Percentiles rank a stretch among this genome's conserved stretches.
These are phyloP conservation scores for Botrytis sinoallii DNA, from an alignment of 2,329 filamentous ascomycete genomes.

Conservation along the genomic window DNA sequence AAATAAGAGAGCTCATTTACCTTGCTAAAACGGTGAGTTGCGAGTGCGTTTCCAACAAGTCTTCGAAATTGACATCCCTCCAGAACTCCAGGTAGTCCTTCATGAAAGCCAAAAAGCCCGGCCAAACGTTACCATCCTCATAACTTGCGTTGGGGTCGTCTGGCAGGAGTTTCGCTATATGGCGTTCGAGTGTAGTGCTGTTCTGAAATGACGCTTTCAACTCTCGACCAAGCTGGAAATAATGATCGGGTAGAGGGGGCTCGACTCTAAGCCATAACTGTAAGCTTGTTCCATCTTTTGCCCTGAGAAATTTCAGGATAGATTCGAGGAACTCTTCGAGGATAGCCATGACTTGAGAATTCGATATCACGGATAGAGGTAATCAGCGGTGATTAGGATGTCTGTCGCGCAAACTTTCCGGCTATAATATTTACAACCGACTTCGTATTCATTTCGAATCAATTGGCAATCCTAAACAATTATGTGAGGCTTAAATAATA, in stretches of 20 bases:
- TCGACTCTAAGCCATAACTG: conserved; percentile 73
- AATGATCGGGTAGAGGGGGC: conserved; percentile 64
- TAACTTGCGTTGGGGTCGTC: conserved; percentile 62
- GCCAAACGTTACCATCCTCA: conserved; percentile 67
- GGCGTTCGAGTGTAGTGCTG: conserved; percentile 54
- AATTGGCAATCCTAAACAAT: background rate
- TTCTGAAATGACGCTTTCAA: conserved; percentile 55
- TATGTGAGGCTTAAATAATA: background rate
- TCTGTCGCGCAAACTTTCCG: no score
- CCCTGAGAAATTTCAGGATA: conserved; percentile 59
- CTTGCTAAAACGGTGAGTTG: conserved; percentile 70
- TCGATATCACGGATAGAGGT: background rate
- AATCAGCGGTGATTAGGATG: background rate
- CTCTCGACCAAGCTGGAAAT: conserved; percentile 65
- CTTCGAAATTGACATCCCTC: conserved; percentile 73
- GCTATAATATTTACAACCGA: background rate
- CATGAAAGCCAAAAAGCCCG: conserved; percentile 74
- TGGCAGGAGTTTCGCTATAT: conserved; percentile 62
- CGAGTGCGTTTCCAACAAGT: conserved; percentile 72
- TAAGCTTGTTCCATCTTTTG: conserved; percentile 62
- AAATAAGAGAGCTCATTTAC: conserved; percentile 47
- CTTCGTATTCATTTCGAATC: background rate
- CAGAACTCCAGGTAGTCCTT: conserved; percentile 78
- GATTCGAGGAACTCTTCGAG: conserved; percentile 65
- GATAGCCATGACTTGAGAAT: conserved; percentile 51